These are phyloP conservation scores for Ganoderma resinaceum DNA, from an alignment of 1,284 basidiomycete species.

Conservation along the genomic window DNA sequence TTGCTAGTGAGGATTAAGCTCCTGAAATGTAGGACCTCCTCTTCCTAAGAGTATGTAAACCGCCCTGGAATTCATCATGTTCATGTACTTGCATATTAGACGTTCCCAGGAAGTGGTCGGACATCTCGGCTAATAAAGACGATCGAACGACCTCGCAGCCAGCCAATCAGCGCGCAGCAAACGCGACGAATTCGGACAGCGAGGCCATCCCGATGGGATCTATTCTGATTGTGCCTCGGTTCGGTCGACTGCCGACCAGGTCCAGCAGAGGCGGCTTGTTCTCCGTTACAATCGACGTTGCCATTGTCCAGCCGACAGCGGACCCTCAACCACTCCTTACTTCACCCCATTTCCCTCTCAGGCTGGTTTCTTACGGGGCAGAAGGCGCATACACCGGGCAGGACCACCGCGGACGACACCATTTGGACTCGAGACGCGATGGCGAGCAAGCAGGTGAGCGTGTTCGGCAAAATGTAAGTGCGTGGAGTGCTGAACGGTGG, in stretches of 20 bases:
- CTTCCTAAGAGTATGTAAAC: background rate
- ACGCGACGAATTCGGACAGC: slow-evolving; percentile 19
- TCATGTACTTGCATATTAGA: background rate
- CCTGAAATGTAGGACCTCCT: background rate
- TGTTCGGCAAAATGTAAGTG: background rate
- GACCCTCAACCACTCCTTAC: background rate
- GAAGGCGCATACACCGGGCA: background rate
- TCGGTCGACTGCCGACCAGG: slow-evolving; percentile 12
- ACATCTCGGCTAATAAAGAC: background rate
- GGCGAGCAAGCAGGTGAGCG: slow-evolving; percentile 46
- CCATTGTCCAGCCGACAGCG: slow-evolving; percentile 10
- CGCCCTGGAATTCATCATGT: background rate
- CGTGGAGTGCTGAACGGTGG: slow-evolving; percentile 9
- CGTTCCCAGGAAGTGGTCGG: background rate
- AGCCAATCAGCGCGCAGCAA: slow-evolving; percentile 25
- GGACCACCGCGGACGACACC: background rate
- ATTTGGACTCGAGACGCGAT: slow-evolving; percentile 23
- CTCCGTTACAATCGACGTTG: slow-evolving; percentile 30
- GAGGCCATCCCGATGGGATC: slow-evolving; percentile 35
- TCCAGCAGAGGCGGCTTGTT: slow-evolving; percentile 16
- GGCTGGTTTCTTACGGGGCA: background rate
- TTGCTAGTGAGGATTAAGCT: background rate
- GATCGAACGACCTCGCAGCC: slow-evolving; percentile 29
- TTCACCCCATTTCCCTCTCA: slow-evolving; percentile 4
- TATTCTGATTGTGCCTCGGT: slow-evolving; percentile 26